These are phyloP conservation scores for Blastocystis sp. DNA, from an alignment of 352 stramenopile species.

Conservation along the genomic window DNA sequence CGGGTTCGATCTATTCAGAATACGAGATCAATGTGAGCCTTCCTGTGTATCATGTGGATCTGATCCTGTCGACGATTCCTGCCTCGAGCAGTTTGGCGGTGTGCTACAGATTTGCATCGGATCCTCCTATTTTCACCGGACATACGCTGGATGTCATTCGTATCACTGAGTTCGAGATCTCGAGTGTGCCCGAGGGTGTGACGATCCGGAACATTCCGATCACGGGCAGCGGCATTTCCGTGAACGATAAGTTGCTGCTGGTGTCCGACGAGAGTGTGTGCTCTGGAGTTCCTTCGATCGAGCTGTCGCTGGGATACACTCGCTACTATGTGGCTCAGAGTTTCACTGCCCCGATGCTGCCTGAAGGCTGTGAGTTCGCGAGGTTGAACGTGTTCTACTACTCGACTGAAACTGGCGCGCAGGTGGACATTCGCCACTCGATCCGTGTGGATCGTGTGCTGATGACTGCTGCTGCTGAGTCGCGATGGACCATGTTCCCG, in stretches of 20 bases:
- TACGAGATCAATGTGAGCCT: background rate
- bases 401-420: background rate
- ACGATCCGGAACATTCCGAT: slow-evolving; percentile 11
- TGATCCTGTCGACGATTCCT: background rate
- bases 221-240: background rate
- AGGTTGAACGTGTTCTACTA: slow-evolving; percentile 42
- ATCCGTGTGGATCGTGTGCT: background rate
- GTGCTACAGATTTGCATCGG: slow-evolving; percentile 20
- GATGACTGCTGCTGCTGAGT: slow-evolving; percentile 21
- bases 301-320: background rate
- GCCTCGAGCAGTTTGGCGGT: background rate
- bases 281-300: background rate
- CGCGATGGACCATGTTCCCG: slow-evolving; percentile 4
- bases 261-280: slow-evolving; percentile 7
- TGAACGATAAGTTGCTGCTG: slow-evolving; percentile 15
- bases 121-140: background rate
- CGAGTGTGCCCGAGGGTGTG: slow-evolving; percentile 26
- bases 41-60: background rate
- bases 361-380: background rate
- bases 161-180: slow-evolving; percentile 5
- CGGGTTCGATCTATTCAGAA: background rate
- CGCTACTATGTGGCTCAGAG: background rate
- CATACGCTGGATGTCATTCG: background rate
- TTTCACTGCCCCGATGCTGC: slow-evolving; percentile 9
- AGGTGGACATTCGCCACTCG: background rate